These are phyloP conservation scores for Fusarium sp. DNA, from an alignment of 2,329 filamentous ascomycete genomes.

Conservation along the genomic window DNA sequence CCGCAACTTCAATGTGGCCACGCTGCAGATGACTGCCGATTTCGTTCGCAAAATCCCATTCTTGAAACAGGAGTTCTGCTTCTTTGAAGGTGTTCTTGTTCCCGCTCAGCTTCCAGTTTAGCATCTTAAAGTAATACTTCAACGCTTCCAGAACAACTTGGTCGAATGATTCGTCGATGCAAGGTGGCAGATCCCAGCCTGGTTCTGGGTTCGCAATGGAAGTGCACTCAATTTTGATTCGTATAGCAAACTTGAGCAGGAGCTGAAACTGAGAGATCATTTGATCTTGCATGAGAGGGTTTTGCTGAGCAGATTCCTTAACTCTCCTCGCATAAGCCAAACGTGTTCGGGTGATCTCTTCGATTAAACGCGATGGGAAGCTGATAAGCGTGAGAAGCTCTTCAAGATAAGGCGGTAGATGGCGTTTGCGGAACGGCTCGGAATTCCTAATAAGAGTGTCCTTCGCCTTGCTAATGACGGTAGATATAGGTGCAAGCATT, in stretches of 20 bases:
- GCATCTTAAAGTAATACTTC: constrained; percentile 98
- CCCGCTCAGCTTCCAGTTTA: constrained; percentile 96
- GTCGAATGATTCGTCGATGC: constrained; percentile 97
- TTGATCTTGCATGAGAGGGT: constrained; percentile 93
- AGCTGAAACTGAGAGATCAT: constrained; percentile 98
- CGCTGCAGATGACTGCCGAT: constrained; percentile 92
- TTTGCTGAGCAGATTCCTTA: constrained; percentile 93
- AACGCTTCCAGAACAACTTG: constrained; percentile 90
- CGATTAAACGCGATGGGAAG: constrained; percentile 94
- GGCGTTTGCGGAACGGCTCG: constrained; percentile 84
- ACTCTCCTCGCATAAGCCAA: constrained; percentile 93
- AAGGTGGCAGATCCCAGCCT: constrained; percentile 95
- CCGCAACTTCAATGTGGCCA: constrained; percentile 95
- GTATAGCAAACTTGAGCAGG: constrained; percentile 88
- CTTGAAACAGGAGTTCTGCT: constrained; percentile 94
- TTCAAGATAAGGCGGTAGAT: constrained; percentile 96
- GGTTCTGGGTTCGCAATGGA: constrained; percentile 86
- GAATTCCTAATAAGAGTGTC: constrained; percentile 89
- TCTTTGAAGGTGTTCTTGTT: constrained; percentile 99
- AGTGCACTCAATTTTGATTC: constrained; percentile 91
- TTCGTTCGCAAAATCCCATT: constrained; percentile 97
- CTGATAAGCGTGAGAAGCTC: constrained; percentile 96
- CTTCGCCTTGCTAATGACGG: constrained; percentile 94
- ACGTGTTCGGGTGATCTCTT: constrained; percentile 94
- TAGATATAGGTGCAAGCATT: constrained; percentile 86